phyloP scores from a whole-genome alignment of 169 alveolate species.

The Neospora caninum region DNA sequence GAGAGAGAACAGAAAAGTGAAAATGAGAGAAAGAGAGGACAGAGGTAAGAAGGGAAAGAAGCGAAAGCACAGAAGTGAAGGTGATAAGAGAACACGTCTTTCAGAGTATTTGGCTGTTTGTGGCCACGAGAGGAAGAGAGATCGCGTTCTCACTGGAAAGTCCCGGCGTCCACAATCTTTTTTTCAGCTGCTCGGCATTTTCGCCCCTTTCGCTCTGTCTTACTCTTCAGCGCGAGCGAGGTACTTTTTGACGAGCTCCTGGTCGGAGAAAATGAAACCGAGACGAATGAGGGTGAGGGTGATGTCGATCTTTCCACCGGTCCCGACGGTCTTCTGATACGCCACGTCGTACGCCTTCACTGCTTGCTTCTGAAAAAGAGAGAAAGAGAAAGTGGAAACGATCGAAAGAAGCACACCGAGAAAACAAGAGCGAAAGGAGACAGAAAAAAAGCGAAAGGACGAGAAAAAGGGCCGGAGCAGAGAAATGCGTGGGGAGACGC shows the following conservation, averaged over 20 bases:
- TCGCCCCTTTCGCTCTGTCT: background rate
- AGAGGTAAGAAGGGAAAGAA: no score
- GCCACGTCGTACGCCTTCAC: conserved; percentile 81
- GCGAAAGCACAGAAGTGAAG: no score
- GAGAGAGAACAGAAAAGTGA: no score
- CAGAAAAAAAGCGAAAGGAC: background rate
- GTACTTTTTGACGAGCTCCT: conserved; percentile 26
- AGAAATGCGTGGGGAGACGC: no score
- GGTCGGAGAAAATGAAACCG: conserved; percentile 35
- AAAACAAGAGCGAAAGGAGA: background rate
- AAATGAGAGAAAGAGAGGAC: no score
- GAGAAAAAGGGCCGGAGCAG: no score
- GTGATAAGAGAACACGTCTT: no score
- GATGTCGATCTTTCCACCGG: conserved; percentile 81
- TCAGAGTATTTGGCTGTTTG: no score
- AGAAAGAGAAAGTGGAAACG: background rate
- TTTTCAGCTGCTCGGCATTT: background rate
- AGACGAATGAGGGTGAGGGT: conserved; percentile 79
- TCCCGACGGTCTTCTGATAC: conserved; percentile 83
- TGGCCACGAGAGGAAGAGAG: no score
- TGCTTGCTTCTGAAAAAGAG: conserved; percentile 75
- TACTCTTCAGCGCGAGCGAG: conserved; percentile 54
- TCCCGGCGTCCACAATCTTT: no score
- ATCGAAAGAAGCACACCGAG: background rate
- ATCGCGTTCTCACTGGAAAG: no score